These are phyloP conservation scores for Aspergillus phoenicis DNA, from an alignment of 2,329 filamentous ascomycete genomes.

Conservation along the genomic window DNA sequence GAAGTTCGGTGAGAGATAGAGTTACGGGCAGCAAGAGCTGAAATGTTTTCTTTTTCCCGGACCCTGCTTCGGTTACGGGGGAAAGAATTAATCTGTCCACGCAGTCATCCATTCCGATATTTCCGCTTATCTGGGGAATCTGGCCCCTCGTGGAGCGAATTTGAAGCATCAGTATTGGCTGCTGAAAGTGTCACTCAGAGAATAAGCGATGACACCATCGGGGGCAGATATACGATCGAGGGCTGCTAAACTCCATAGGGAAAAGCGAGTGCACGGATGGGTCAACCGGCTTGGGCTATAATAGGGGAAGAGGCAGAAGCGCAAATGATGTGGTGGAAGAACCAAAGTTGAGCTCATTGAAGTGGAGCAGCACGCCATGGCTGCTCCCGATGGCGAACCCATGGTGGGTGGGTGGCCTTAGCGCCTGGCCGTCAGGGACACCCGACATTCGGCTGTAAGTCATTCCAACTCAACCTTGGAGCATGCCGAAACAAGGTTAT, in stretches of 20 bases:
- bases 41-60: neutral
- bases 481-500: neutral
- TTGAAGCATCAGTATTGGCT: conserved; percentile 5
- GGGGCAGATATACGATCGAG: neutral
- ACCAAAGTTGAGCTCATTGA: neutral
- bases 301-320: neutral
- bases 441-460: neutral
- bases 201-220: conserved; percentile 10
- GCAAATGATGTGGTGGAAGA: conserved; percentile 4
- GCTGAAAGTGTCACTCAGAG: neutral
- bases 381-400: neutral
- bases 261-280: neutral
- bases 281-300: neutral
- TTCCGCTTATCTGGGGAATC: neutral
- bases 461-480: neutral
- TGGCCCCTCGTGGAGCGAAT: neutral
- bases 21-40: neutral
- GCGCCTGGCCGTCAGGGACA: neutral
- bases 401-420: neutral
- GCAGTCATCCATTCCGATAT: neutral
- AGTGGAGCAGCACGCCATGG: conserved; percentile 4
- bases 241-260: neutral
- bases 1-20: neutral
- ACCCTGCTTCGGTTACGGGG: neutral
- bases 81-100: neutral